Base-by-base conservation (phyloP, 257 asterid species). In the Leonotis leonurus region DNA sequence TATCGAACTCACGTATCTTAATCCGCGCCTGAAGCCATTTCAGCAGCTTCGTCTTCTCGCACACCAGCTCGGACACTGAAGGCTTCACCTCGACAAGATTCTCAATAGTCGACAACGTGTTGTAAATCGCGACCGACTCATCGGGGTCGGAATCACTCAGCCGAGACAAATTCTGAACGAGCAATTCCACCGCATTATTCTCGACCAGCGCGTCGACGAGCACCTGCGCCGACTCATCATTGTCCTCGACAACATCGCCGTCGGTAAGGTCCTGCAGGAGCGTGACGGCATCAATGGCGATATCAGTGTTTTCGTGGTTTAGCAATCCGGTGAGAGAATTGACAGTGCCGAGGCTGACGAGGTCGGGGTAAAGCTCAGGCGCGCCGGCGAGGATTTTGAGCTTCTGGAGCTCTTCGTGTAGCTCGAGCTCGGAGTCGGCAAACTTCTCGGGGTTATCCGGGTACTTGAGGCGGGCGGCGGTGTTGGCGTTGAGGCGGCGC, bases 371-470 rank as follows among this genome's bases (percentile, higher is more conserved):
- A 20, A 89, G 90, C 62, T 92, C 97, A 16, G 99, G 99, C 17
- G 88, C 97, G 13, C 89, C 97, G 1, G 99, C 93, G 46, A 92
- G 84, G 67, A 92, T 71, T 60, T 87, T 89, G 59, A 92, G 97
- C 81, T 87, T 89, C 71, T 86, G 85, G 68, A 92, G 84, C 83
- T 92, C 97, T 6, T 89, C 97, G 78, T 92, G 99, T 44, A 92
- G 97, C 70, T 86, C 96, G 11, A 89, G 68, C 68, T 92, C 99
- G 58, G 99, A 85, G 69, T 92, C 99, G 3, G 97, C 97, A 66
- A 92, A 92, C 60, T 89, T 92, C 6, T 89, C 97, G 4, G 99
- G 97, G 57, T 89, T 89, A 76, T 92, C 99, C 0, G 99, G 97
- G 65, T 89, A 85, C 81, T 86, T 92, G 54, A 92, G 88, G 16